A percentile compares a stretch with the other conserved stretches of the same genome.
Conservation (phyloP, 805 yeast species). For the Spathaspora sp. region DNA sequence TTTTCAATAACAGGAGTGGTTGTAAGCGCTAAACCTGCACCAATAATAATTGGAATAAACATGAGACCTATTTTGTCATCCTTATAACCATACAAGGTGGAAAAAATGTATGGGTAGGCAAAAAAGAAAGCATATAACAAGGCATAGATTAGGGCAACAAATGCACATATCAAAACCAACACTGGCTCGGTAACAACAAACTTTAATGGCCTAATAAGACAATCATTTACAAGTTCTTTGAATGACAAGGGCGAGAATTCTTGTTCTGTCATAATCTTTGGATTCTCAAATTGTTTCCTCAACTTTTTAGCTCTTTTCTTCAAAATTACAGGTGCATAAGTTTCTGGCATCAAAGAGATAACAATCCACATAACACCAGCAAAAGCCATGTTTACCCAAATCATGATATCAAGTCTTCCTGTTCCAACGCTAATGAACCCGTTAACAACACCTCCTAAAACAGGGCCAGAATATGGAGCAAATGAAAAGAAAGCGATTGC, state of each 20-base stretch:
- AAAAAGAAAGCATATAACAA: conserved; percentile 89
- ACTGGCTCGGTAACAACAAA: conserved; percentile 82
- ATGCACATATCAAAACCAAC: conserved; percentile 75
- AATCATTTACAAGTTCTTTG: conserved; percentile 65
- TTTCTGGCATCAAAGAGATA: conserved; percentile 74
- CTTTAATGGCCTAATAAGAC: conserved; percentile 75
- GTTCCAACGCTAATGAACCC: conserved; percentile 79
- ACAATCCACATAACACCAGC: conserved; percentile 80
- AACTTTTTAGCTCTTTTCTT: conserved; percentile 60
- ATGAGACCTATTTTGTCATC: conserved; percentile 81
- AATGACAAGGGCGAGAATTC: conserved; percentile 76
- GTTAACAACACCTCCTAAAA: conserved; percentile 81
- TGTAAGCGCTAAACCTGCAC: conserved; percentile 68
- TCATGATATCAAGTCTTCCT: conserved; percentile 63
- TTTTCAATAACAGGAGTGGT: conserved; percentile 77
- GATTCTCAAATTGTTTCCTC: conserved; percentile 78
- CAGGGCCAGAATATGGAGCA: conserved; percentile 93
- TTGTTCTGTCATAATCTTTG: conserved; percentile 86
- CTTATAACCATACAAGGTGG: conserved; percentile 68
- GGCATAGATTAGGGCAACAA: conserved; percentile 88
- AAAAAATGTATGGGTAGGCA: conserved; percentile 89
- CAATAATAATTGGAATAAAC: conserved; percentile 87
- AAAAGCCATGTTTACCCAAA: conserved; percentile 92
- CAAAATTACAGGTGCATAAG: conserved; percentile 80
- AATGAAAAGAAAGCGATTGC: conserved; percentile 91